These are phyloP conservation scores for Termitomyces heimii DNA, from an alignment of 768 basidiomycete species.

Conservation along the genomic window DNA sequence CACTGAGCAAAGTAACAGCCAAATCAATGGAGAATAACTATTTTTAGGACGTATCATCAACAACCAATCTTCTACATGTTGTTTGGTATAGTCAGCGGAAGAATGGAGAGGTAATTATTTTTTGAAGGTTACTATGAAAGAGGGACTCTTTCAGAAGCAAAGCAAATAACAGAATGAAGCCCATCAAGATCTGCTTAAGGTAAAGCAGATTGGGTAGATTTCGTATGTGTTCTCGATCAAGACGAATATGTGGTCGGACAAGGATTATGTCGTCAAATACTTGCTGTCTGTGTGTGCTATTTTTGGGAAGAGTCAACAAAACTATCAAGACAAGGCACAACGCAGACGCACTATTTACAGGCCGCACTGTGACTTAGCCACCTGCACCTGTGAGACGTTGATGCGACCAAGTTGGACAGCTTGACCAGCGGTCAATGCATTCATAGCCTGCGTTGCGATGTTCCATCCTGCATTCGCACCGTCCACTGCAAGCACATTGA, in stretches of 20 bases:
- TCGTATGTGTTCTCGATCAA: neutral
- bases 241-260: neutral
- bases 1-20: neutral
- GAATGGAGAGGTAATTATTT: neutral
- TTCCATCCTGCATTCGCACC: conserved; percentile 17
- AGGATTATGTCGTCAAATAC: neutral
- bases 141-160: neutral
- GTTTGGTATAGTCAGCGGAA: neutral
- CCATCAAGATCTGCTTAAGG: neutral
- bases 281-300: neutral
- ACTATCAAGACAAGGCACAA: neutral
- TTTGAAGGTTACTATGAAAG: neutral
- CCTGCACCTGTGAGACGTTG: conserved; percentile 13
- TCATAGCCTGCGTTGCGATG: conserved; percentile 25
- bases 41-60: neutral
- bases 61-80: neutral
- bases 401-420: conserved; percentile 21
- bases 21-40: neutral
- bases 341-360: conserved; percentile 3
- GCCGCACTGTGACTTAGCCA: conserved; percentile 18
- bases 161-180: neutral
- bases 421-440: conserved; percentile 25
- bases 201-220: neutral
- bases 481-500: conserved; percentile 45
- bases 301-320: neutral